Evolutionary conservation across 345 rosid genomes (phyloP).

Genomic region (Eucalyptus erythrocorys): DNA sequence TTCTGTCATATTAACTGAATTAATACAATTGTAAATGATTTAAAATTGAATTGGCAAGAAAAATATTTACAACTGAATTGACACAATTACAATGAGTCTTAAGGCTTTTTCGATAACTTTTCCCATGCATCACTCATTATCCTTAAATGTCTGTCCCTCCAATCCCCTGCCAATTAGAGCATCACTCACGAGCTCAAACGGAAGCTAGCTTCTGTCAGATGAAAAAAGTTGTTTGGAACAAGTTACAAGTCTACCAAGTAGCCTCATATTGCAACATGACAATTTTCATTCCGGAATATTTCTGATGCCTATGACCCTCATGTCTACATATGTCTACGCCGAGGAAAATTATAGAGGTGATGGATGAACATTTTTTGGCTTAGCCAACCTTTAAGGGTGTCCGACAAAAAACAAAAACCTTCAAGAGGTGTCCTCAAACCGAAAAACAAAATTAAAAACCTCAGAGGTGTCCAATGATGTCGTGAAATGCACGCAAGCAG

Average conservation of each 20-base stretch:
- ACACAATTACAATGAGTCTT: too few species aligned
- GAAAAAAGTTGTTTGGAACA: background rate
- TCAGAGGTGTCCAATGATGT: background rate
- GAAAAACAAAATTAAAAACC: background rate
- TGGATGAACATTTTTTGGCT: background rate
- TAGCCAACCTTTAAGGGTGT: background rate
- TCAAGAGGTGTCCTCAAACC: background rate
- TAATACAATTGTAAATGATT: too few species aligned
- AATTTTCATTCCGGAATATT: background rate
- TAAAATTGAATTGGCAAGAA: too few species aligned
- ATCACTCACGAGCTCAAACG: background rate
- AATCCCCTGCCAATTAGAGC: background rate
- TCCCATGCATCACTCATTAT: too few species aligned
- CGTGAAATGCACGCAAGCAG: background rate
- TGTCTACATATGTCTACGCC: background rate
- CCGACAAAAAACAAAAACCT: background rate
- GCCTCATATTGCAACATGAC: background rate
- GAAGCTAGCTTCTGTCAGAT: background rate
- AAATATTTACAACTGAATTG: too few species aligned
- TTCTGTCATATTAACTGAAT: fast-evolving
- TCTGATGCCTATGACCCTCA: background rate
- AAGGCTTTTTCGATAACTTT: too few species aligned
- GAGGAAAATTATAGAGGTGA: background rate
- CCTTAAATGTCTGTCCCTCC: background rate
- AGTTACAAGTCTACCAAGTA: background rate